A percentile compares a stretch with the other conserved stretches of the same genome.
Evolutionary conservation across 129 eudicot genomes (phyloP).

Genomic region (Lactuca sativa): DNA sequence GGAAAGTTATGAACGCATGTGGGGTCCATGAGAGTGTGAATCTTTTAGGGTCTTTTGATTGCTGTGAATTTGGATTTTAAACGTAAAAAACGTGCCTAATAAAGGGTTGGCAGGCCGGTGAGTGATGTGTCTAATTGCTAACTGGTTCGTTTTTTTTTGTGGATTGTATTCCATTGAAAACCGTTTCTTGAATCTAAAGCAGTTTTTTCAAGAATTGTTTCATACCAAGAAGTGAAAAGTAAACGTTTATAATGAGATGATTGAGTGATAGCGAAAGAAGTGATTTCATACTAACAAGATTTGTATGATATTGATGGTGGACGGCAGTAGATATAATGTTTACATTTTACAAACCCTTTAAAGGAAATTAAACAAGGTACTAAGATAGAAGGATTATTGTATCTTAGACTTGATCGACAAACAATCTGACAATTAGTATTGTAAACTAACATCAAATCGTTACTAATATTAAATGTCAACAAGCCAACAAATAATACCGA

Average conservation of each 20-base stretch:
- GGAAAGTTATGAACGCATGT: constrained; percentile 1
- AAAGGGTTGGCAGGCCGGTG: constrained; percentile 20
- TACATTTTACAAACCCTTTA: background rate
- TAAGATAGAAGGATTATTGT: too few species aligned
- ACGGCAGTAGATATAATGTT: background rate
- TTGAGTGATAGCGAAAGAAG: too few species aligned
- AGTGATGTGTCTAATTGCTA: constrained; percentile 11
- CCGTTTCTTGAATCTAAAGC: background rate
- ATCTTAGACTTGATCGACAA: too few species aligned
- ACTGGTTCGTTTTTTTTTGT: background rate
- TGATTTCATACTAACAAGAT: background rate
- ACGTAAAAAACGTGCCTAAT: constrained; percentile 35
- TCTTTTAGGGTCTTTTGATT: background rate
- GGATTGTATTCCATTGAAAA: background rate
- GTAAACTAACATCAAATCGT: too few species aligned
- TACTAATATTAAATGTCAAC: too few species aligned
- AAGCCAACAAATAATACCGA: too few species aligned
- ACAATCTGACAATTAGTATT: too few species aligned
- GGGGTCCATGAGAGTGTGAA: too few species aligned
- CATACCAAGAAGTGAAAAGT: background rate
- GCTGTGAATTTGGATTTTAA: constrained; percentile 4
- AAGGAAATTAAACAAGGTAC: too few species aligned
- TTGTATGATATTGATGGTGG: background rate
- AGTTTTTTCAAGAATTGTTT: background rate
- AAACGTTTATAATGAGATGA: too few species aligned